Base-by-base conservation (phyloP, 805 yeast species). In the Cyberlindnera xishuangbannaensis region DNA sequence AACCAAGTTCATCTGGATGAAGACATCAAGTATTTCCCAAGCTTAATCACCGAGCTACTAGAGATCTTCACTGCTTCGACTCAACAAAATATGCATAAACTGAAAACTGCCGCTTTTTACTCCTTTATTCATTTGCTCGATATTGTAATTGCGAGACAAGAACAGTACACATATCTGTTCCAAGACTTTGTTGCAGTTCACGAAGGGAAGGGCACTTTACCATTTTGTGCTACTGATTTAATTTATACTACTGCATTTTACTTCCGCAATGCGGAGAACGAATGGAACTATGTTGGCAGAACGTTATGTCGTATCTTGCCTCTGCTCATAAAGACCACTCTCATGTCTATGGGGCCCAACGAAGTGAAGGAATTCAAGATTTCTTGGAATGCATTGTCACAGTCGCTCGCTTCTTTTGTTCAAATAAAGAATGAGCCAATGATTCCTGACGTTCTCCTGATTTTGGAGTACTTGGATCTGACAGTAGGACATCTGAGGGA, bases 211-310 rank as follows among this genome's bases (percentile, higher is more conserved):
- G 39, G 46, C 19, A 39, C 44, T 7, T 49, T 57, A 5, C 76
- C 83, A 4, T 48, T 51, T 3, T 59, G 76, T 39, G 86, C 86
- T 6, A 55, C 68, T 18, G 64, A 64, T 33, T 48, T 80, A 28
- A 47, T 79, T 24, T 50, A 60, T 15, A 60, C 66, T 41, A 62
- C 76, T 50, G 56, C 73, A 3, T 59, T 56, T 9, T 58, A 69
- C 29, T 74, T 77, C 44, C 48, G 61, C 10, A 63, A 65, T 23
- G 77, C 76, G 12, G 65, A 63, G 25, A 55, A 64, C 3, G 72
- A 66, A 30, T 79, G 87, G 86, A 74, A 64, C 51, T 65, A 75
- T 23, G 63, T 73, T 28, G 78, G 83, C 4, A 65, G 85, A 49
- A 73, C 83, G 0, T 57, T 77, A 25, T 78, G 85, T 45, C 69